Evolutionary conservation across 208 protist genomes (phyloP).

Genomic region (Leishmania lainsoni): DNA sequence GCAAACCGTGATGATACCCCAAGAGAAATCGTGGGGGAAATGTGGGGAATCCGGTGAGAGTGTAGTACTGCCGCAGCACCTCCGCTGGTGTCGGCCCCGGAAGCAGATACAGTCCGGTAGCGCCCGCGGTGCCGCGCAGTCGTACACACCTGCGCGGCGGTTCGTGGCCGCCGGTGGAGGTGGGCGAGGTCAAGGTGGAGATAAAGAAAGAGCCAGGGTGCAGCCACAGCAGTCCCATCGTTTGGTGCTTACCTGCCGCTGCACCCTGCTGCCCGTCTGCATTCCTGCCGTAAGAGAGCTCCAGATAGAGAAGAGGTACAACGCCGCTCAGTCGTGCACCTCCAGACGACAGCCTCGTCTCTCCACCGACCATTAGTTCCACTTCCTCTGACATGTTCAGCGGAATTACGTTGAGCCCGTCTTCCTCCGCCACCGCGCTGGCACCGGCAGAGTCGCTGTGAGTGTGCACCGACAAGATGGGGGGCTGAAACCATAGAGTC

Average conservation of each 20-base stretch:
- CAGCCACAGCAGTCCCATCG: constrained; percentile 52
- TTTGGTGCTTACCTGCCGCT: constrained; percentile 1
- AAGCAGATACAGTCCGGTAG: constrained; percentile 95
- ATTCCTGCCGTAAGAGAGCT: constrained; percentile 7
- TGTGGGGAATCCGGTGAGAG: constrained; percentile 91
- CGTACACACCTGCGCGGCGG: constrained; percentile 15
- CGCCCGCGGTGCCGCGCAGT: constrained; percentile 77
- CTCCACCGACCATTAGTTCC: constrained; percentile 26
- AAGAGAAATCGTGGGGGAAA: constrained; percentile 95
- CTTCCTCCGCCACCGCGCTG: neutral
- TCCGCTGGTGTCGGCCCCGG: constrained; percentile 80
- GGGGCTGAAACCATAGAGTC: constrained; percentile 24
- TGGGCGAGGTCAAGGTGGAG: constrained; percentile 9
- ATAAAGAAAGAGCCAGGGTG: constrained; percentile 35
- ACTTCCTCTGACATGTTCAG: constrained; percentile 21
- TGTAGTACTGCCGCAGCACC: constrained; percentile 93
- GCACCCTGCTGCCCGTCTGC: neutral
- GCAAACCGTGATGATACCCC: constrained; percentile 94
- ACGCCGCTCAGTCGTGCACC: constrained; percentile 8
- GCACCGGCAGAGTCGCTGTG: neutral
- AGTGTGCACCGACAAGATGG: neutral
- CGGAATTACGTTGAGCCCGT: constrained; percentile 7
- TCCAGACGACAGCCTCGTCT: neutral
- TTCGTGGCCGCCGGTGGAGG: neutral
- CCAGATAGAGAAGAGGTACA: constrained; percentile 31